Evolutionary conservation across 352 stramenopile species (phyloP), one percentile per base, ranked within the genome.

Genomic region (Phytophthora boehmeriae): DNA sequence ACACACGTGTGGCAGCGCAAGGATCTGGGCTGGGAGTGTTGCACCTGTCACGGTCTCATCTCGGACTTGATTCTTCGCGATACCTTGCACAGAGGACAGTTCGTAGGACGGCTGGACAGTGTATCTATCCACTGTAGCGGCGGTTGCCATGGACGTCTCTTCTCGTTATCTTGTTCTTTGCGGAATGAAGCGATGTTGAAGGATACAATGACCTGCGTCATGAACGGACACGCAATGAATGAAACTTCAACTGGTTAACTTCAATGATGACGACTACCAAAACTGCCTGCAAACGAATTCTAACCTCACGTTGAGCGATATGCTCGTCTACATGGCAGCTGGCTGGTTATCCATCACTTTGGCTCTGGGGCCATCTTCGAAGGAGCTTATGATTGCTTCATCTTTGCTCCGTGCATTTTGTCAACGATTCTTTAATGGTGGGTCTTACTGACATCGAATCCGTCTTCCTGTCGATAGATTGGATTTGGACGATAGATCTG

Each of bases 1-100:
- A 11, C 16, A 17, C 2, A 44, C 38, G n/a, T 77, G 71, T 17
- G 4, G 6, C 38, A 44, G 16, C 8, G 38, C 14, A 14, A 44
- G 8, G 8, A 44, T 44, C 38, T 44, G 20, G 38, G 38, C 4
- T 16, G 38, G 14, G 13, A 44, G 19, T 14, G 4, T 17, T 8
- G 38, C 38, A 22, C 11, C 38, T 22, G 20, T 19, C 14, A 44
- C 5, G 5, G 38, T 44, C n/a, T 20, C 38, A 17, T 23, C 38
- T 20, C 22, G 2, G 38, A 2, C 25, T 30, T 30, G 25, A 8
- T 30, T 30, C 3, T 30, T 30, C 1, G 25, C 3, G 25, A 30
- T 30, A 3, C 3, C 25, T 30, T 30, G 25, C 25, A 6, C 25
- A 30, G 25, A 30, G 25, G 25, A 6, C 25, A 30, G 25, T 30